Percentiles rank a stretch among this genome's conserved stretches.
Evolutionary conservation across 208 protist species (phyloP).

Genomic region (Trypanosoma conorhini): DNA sequence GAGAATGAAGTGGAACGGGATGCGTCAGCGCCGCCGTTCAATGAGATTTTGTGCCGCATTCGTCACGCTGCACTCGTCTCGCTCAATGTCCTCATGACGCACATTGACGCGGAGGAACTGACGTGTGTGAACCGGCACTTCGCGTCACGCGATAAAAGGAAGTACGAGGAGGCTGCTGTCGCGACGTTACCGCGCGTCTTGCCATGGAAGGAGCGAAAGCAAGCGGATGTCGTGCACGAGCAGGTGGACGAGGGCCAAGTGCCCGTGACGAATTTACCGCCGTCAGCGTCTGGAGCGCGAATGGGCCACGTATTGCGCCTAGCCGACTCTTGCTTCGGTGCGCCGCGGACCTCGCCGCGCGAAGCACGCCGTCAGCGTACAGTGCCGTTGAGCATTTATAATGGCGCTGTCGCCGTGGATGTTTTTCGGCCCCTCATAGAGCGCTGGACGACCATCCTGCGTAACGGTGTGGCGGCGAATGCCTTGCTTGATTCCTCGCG

Average conservation of each 20-base stretch:
- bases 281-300: background rate
- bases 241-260: background rate
- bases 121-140: constrained; percentile 28
- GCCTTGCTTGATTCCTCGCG: constrained; percentile 24
- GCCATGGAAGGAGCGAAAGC: background rate
- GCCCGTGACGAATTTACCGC: background rate
- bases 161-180: constrained; percentile 12
- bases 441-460: constrained; percentile 22
- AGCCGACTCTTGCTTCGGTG: background rate
- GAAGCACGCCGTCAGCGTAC: background rate
- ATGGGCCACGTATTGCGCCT: background rate
- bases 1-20: background rate
- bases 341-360: background rate
- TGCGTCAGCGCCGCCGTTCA: background rate
- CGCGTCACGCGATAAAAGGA: constrained; percentile 16
- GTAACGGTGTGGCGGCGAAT: background rate
- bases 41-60: constrained; percentile 15
- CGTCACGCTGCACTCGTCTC: constrained; percentile 21
- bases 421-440: constrained; percentile 25
- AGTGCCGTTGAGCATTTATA: constrained; percentile 26
- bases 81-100: constrained; percentile 19
- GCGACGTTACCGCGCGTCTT: background rate
- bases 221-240: background rate
- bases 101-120: constrained; percentile 12
- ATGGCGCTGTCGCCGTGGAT: constrained; percentile 27